Evolutionary conservation across 2,329 filamentous ascomycete species (phyloP).

Genomic region (Neofusicoccum sp.): DNA sequence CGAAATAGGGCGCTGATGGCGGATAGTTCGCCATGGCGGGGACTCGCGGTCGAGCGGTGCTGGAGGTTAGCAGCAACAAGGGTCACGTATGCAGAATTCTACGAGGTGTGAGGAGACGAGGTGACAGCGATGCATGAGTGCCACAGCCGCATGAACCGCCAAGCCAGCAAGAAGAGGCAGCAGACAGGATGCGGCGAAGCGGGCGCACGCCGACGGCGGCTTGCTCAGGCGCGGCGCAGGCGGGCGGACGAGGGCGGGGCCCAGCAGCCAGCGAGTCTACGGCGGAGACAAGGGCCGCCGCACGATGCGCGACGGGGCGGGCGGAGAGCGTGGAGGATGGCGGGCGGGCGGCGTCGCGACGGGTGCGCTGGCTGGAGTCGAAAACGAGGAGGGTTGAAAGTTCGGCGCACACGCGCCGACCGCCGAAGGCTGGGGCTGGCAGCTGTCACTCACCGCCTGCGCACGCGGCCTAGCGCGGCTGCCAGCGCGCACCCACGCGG

Average conservation of each 20-base stretch:
- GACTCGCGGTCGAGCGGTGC: background rate
- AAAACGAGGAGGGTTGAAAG: slow-evolving; percentile 1
- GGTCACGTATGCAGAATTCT: slow-evolving; percentile 16
- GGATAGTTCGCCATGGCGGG: slow-evolving; percentile 20
- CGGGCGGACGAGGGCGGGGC: background rate
- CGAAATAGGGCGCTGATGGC: slow-evolving; percentile 17
- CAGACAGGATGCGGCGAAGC: slow-evolving; percentile 11
- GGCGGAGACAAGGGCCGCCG: background rate
- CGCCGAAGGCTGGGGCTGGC: background rate
- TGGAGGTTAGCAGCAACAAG: slow-evolving; percentile 20
- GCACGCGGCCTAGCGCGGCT: background rate
- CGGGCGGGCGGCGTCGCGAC: slow-evolving; percentile 1
- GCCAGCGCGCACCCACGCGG: background rate
- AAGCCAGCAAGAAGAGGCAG: slow-evolving; percentile 19
- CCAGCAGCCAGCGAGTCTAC: slow-evolving; percentile 5
- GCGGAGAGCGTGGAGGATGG: background rate
- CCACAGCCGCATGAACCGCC: slow-evolving; percentile 13
- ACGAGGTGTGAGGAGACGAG: slow-evolving; percentile 7
- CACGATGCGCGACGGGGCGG: background rate
- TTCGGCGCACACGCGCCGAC: background rate
- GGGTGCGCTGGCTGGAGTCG: background rate
- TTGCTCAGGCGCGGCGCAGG: background rate
- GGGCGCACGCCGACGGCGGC: background rate
- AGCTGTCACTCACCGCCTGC: background rate
- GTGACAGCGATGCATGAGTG: slow-evolving; percentile 20